A percentile compares a stretch with the other conserved stretches of the same genome.
These are phyloP conservation scores for Funneliformis geosporum DNA, from an alignment of 192 early-diverging fungal genomes.

Conservation along the genomic window DNA sequence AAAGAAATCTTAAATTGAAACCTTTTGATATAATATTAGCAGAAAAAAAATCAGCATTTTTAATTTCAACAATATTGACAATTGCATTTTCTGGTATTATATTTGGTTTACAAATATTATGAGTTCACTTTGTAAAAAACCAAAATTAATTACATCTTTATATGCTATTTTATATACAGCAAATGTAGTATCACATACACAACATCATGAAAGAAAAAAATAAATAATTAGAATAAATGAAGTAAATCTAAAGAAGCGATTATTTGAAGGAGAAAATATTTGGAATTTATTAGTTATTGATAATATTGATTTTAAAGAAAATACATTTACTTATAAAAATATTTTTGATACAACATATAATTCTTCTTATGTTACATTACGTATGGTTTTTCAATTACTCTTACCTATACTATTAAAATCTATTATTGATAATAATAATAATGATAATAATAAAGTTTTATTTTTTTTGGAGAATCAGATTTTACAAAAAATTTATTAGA, in stretches of 20 bases:
- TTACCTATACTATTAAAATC: not conserved
- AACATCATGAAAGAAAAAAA: not conserved
- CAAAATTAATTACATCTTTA: not conserved
- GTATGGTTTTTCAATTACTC: not conserved
- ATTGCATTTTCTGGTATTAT: conserved; percentile 16
- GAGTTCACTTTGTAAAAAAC: not conserved
- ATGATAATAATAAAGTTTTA: not conserved
- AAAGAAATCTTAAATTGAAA: conserved; percentile 1
- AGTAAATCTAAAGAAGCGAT: not conserved
- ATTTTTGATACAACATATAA: not conserved
- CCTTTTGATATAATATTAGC: not conserved
- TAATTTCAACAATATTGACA: conserved; percentile 10
- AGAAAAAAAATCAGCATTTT: conserved; percentile 1
- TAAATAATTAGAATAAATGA: not conserved
- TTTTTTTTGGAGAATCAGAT: not conserved
- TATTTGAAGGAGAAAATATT: not conserved
- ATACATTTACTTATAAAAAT: not conserved
- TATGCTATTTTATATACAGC: conserved; percentile 10
- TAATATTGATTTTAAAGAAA: not conserved
- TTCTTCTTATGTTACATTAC: not conserved
- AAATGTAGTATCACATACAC: not conserved
- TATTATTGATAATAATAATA: too few species aligned
- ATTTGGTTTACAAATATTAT: conserved; percentile 24
- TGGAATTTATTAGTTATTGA: not conserved
- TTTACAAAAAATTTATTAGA: too few species aligned